Percentiles rank a stretch among this genome's conserved stretches.
Conservation (phyloP, 2,329 filamentous ascomycete species). For the Rutstroemia sp. region DNA sequence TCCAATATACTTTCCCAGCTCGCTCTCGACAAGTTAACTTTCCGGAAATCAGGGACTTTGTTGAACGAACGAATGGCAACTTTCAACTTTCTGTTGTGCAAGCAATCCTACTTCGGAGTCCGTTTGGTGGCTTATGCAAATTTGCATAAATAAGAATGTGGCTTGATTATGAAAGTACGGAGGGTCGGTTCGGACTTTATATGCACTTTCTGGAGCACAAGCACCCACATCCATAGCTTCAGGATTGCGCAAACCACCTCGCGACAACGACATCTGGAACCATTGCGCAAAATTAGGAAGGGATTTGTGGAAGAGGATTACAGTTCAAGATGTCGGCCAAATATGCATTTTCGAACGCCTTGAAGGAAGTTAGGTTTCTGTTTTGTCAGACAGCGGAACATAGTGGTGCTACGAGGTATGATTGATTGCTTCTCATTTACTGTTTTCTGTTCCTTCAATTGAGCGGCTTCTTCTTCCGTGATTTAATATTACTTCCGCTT, state of each 20-base stretch:
- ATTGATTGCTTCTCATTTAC: not conserved
- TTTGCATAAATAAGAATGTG: not conserved
- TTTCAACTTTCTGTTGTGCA: not conserved
- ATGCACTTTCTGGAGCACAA: no score
- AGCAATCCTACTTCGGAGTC: not conserved
- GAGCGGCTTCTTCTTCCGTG: not conserved
- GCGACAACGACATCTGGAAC: not conserved
- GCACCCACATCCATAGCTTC: no score
- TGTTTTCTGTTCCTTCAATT: not conserved
- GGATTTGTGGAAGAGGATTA: not conserved
- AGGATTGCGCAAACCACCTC: no score
- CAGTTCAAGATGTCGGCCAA: slow-evolving; percentile 69
- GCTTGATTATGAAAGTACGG: not conserved
- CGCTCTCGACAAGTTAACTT: not conserved
- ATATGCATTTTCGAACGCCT: slow-evolving; percentile 80
- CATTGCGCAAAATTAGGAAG: not conserved
- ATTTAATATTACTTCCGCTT: no score
- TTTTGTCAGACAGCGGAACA: slow-evolving; percentile 93
- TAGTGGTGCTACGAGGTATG: slow-evolving; percentile 77
- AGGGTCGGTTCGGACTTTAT: no score
- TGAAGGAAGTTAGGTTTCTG: slow-evolving; percentile 95
- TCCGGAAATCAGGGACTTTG: not conserved
- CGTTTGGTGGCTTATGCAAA: not conserved
- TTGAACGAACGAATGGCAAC: not conserved
- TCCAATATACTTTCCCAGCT: not conserved